Evolutionary conservation across 805 yeast species (phyloP).

Genomic region (Saccharomyces mikatae): DNA sequence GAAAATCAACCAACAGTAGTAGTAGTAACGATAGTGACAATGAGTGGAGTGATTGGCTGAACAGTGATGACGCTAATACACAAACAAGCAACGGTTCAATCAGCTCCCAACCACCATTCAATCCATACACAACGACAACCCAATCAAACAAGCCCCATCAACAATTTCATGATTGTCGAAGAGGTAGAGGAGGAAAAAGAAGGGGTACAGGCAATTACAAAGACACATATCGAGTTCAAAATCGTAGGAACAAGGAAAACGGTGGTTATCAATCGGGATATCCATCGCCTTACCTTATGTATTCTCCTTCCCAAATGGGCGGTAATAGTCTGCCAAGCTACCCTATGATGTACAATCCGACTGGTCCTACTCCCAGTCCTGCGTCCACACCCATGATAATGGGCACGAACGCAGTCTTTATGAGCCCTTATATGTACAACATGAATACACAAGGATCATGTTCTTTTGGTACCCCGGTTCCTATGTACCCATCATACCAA

Average conservation of each 20-base stretch:
- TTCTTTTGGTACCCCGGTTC: neutral
- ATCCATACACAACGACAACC: neutral
- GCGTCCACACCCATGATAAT: neutral
- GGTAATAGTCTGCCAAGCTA: neutral
- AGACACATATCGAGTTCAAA: neutral
- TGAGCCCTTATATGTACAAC: neutral
- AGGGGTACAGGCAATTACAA: neutral
- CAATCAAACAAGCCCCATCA: neutral
- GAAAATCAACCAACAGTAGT: constrained; percentile 13
- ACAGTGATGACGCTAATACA: constrained; percentile 1
- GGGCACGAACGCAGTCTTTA: neutral
- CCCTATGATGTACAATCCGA: neutral
- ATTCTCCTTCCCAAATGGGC: neutral
- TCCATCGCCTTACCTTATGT: neutral
- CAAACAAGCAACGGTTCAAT: constrained; percentile 4
- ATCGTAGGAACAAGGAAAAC: neutral
- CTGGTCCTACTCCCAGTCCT: neutral
- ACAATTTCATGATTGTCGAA: neutral
- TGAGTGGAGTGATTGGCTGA: neutral
- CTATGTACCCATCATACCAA: neutral
- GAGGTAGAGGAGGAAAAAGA: neutral
- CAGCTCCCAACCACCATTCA: constrained; percentile 2
- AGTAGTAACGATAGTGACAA: constrained; percentile 7
- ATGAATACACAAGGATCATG: neutral
- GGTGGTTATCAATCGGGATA: neutral